A percentile compares a stretch with the other conserved stretches of the same genome.
Evolutionary conservation across 208 protist genomes (phyloP).

Genomic region (Acanthamoeba triangularis): DNA sequence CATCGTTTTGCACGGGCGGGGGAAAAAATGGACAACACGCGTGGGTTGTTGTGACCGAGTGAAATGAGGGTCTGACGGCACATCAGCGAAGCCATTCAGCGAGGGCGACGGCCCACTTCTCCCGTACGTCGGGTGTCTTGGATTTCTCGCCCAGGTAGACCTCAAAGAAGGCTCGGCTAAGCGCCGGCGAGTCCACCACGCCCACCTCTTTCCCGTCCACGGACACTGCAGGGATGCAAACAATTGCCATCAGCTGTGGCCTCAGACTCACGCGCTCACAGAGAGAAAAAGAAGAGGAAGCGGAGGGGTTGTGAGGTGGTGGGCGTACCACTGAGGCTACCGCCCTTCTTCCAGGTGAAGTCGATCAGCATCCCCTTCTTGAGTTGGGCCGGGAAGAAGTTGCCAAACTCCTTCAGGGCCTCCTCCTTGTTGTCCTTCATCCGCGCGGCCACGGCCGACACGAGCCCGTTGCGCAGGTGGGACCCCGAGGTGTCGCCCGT

Average conservation of each 20-base stretch:
- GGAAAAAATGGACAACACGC: no score
- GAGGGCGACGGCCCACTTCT: slow-evolving; percentile 36
- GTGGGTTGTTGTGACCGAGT: no score
- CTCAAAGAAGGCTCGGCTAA: slow-evolving; percentile 64
- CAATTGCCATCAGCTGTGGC: no score
- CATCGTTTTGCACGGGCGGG: no score
- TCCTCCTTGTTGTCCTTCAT: slow-evolving; percentile 42
- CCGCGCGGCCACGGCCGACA: slow-evolving; percentile 9
- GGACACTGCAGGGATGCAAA: neutral
- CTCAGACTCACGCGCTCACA: no score
- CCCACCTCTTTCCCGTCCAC: slow-evolving; percentile 38
- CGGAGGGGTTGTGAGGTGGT: neutral
- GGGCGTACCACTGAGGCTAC: neutral
- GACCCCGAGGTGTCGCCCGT: slow-evolving; percentile 69
- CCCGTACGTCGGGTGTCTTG: slow-evolving; percentile 40
- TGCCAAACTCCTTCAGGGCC: slow-evolving; percentile 40
- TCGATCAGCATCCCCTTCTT: slow-evolving; percentile 70
- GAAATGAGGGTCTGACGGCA: no score
- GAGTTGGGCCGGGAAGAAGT: slow-evolving; percentile 54
- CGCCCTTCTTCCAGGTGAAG: slow-evolving; percentile 34
- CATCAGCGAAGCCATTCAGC: slow-evolving; percentile 17
- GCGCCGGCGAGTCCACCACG: slow-evolving; percentile 11
- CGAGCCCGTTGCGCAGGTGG: slow-evolving; percentile 60
- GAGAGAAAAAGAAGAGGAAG: no score
- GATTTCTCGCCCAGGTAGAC: slow-evolving; percentile 57